These are phyloP conservation scores for Leishmania gerbilli DNA, from an alignment of 208 protist species.

Conservation along the genomic window DNA sequence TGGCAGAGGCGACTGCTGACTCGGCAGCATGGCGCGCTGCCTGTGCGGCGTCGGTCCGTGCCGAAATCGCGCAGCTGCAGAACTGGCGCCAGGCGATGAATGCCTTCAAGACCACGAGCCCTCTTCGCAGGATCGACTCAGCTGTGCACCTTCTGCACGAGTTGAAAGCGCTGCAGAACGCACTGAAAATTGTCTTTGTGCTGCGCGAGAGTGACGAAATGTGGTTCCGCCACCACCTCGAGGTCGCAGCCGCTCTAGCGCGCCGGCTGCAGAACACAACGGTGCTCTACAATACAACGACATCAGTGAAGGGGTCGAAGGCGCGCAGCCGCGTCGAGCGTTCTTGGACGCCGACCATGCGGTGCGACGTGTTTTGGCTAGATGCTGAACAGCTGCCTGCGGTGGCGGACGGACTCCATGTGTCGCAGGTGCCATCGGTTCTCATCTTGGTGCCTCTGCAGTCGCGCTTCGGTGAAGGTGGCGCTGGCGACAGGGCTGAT, in stretches of 20 bases:
- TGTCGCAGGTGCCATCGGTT: slow-evolving; percentile 39
- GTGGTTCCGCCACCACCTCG: slow-evolving; percentile 41
- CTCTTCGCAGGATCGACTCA: slow-evolving; percentile 37
- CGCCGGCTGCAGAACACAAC: slow-evolving; percentile 16
- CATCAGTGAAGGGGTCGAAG: slow-evolving; percentile 4
- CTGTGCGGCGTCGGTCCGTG: not conserved
- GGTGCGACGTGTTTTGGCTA: slow-evolving; percentile 43
- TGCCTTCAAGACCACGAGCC: slow-evolving; percentile 16
- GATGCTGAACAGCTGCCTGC: slow-evolving; percentile 44
- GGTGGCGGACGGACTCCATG: slow-evolving; percentile 27
- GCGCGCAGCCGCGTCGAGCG: slow-evolving; percentile 14
- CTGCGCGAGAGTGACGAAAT: slow-evolving; percentile 45
- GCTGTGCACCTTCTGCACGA: slow-evolving; percentile 36
- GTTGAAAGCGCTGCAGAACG: slow-evolving; percentile 25
- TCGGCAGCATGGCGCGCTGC: slow-evolving; percentile 7
- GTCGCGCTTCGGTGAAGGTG: slow-evolving; percentile 13
- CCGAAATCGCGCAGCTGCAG: slow-evolving; percentile 13
- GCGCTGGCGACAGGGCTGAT: slow-evolving; percentile 7
- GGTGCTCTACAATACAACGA: slow-evolving; percentile 29
- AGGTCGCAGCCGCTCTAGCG: slow-evolving; percentile 31
- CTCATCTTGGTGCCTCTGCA: slow-evolving; percentile 31
- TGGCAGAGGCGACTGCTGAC: slow-evolving; percentile 11
- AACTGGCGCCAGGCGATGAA: slow-evolving; percentile 24
- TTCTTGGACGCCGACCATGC: slow-evolving; percentile 20
- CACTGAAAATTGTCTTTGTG: slow-evolving; percentile 47